Evolutionary conservation across 768 basidiomycete species (phyloP), one percentile per base, ranked within the genome.

Genomic region (Phaffia australis): DNA sequence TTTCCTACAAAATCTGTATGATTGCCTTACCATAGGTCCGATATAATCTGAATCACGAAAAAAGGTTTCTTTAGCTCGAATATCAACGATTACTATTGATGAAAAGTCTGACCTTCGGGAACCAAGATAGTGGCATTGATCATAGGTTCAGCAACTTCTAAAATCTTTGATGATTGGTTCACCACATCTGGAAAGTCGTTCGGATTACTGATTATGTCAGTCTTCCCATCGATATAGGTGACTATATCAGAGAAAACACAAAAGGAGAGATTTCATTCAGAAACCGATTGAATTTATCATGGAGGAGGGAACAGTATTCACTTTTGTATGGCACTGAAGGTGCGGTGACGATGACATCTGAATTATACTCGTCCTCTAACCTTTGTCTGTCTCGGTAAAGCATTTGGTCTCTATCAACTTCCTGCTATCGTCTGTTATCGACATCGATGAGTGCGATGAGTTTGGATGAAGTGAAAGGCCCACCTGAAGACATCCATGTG

Each of bases 331-430:
- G 92, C 23, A 98, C 94, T 2, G 92, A 92, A 0, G 95, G 95
- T 3, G 92, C 87, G 15, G 95, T 99, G 64, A 98, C 83, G 71
- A 98, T 91, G 65, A 98, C 85, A 72, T 87, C 91, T 42, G 92
- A 88, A 66, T 90, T 85, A 71, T 95, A 91, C 75, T 99, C 95
- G 71, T 99, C 95, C 76, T 98, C 95, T 3, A 99, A 79, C 18
- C 95, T 83, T 74, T 99, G 95, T 25, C 92, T 86, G 76, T 91
- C 90, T 49, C 93, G 88, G 71, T 94, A 89, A 59, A 58, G 30
- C 16, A 29, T 9, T 25, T n/a, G 18, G 25, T 42, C 35, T 42
- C 35, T 6, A 29, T 29, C n/a, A 46, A 25, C n/a, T 57, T 16
- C 15, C 19, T 35, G 21, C 42, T 1, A 42, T 25, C 9, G 64